phyloP scores from a whole-genome alignment of 73 alveolate species.

The Effrenium voratum region DNA sequence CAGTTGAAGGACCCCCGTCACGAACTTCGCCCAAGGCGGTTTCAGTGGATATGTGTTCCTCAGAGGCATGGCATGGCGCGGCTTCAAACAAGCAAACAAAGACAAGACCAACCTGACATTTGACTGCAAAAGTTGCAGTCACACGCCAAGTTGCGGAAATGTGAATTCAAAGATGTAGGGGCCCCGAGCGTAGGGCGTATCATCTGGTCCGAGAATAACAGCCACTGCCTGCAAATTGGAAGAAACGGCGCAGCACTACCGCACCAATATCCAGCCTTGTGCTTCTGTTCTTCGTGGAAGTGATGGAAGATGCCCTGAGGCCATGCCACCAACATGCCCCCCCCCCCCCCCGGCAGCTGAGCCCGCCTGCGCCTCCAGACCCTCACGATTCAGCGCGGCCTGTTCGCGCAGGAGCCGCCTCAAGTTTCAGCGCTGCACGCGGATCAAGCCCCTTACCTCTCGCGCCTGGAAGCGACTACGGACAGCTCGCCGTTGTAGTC shows the following conservation, averaged over 20 bases:
- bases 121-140: neutral
- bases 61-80: neutral
- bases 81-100: neutral
- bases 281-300: slow-evolving; percentile 48
- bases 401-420: slow-evolving; percentile 90
- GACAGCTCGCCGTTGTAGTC: slow-evolving; percentile 66
- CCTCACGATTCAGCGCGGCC: slow-evolving; percentile 50
- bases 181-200: slow-evolving; percentile 62
- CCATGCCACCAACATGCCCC: neutral
- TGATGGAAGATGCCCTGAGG: slow-evolving; percentile 67
- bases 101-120: neutral
- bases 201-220: slow-evolving; percentile 61
- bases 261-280: neutral
- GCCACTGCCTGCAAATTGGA: slow-evolving; percentile 33
- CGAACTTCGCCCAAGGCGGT: slow-evolving; percentile 57
- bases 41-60: slow-evolving; percentile 77
- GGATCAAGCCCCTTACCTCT: neutral
- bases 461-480: slow-evolving; percentile 72
- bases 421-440: neutral
- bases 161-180: slow-evolving; percentile 49
- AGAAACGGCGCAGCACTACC: neutral
- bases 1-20: slow-evolving; percentile 18
- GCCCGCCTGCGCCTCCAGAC: slow-evolving; percentile 51
- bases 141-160: slow-evolving; percentile 32
- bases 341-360: neutral